Evolutionary conservation across 129 eudicot genomes (phyloP).

Genomic region (Tagetes erecta): DNA sequence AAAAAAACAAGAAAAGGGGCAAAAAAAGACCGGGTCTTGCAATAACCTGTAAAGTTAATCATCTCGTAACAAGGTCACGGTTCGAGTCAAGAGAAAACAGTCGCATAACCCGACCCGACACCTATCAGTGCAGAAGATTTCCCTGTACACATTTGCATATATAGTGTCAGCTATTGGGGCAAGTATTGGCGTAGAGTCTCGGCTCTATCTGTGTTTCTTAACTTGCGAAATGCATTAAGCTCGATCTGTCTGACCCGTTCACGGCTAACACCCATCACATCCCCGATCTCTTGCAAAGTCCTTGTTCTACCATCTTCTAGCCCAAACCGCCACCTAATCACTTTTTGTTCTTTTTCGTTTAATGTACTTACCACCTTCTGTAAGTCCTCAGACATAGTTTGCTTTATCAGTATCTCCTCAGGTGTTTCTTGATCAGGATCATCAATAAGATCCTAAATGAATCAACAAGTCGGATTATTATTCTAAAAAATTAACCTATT

Average conservation of each 20-base stretch:
- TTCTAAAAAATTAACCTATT: neutral
- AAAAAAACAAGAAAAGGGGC: conserved; percentile 22
- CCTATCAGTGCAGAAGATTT: conserved; percentile 22
- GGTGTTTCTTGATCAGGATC: conserved; percentile 83
- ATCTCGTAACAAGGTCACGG: conserved; percentile 23
- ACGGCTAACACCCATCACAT: conserved; percentile 84
- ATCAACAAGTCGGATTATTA: neutral
- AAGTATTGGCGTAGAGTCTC: conserved; percentile 64
- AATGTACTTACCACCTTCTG: conserved; percentile 63
- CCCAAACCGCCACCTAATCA: conserved; percentile 77
- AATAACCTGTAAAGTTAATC: conserved; percentile 23
- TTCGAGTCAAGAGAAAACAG: neutral
- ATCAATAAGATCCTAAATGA: conserved; percentile 61
- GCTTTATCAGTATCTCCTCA: conserved; percentile 63
- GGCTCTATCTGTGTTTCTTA: conserved; percentile 72
- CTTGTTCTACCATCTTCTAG: conserved; percentile 72
- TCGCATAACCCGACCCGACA: conserved; percentile 7
- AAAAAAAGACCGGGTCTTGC: neutral
- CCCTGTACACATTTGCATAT: conserved; percentile 33
- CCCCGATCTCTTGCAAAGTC: conserved; percentile 92
- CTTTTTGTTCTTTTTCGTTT: conserved; percentile 60
- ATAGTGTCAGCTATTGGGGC: conserved; percentile 37
- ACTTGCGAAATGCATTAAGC: conserved; percentile 64
- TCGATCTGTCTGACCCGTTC: conserved; percentile 94
- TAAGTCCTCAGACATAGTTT: conserved; percentile 65